These are phyloP conservation scores for Penicillium sp. DNA, from an alignment of 2,329 filamentous ascomycete species.

Conservation along the genomic window DNA sequence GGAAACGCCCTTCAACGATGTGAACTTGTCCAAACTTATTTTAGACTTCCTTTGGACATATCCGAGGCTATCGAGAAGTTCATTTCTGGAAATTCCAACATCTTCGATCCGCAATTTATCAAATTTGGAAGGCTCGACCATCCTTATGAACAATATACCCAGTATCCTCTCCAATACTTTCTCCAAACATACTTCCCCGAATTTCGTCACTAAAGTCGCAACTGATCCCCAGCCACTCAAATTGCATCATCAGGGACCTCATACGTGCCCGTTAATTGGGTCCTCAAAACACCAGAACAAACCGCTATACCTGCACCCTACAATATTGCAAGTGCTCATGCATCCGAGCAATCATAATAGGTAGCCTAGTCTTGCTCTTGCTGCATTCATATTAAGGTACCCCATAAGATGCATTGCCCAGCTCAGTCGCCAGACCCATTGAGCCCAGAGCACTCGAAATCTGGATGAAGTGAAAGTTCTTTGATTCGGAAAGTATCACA, in stretches of 20 bases:
- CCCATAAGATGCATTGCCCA: neutral
- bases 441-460: slow-evolving; percentile 37
- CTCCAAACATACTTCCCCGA: slow-evolving; percentile 27
- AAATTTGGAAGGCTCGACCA: slow-evolving; percentile 12
- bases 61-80: neutral
- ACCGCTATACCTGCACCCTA: slow-evolving; percentile 25
- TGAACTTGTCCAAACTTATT: neutral
- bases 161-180: slow-evolving; percentile 33
- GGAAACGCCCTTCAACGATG: neutral
- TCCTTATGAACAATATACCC: slow-evolving; percentile 26
- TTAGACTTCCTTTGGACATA: neutral
- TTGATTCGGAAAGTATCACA: slow-evolving; percentile 34
- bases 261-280: slow-evolving; percentile 27
- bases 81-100: neutral
- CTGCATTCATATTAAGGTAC: slow-evolving; percentile 18
- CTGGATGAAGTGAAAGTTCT: slow-evolving; percentile 34
- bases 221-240: slow-evolving; percentile 26
- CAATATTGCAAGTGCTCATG: slow-evolving; percentile 13
- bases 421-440: slow-evolving; percentile 12
- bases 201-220: slow-evolving; percentile 25
- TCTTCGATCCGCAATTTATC: neutral
- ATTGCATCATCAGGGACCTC: slow-evolving; percentile 24
- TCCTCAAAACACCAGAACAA: slow-evolving; percentile 32
- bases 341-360: slow-evolving; percentile 20
- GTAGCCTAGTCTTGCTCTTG: slow-evolving; percentile 23